phyloP scores from a whole-genome alignment of 2,329 filamentous ascomycete species.

The Cladosporium cucumerinum region DNA sequence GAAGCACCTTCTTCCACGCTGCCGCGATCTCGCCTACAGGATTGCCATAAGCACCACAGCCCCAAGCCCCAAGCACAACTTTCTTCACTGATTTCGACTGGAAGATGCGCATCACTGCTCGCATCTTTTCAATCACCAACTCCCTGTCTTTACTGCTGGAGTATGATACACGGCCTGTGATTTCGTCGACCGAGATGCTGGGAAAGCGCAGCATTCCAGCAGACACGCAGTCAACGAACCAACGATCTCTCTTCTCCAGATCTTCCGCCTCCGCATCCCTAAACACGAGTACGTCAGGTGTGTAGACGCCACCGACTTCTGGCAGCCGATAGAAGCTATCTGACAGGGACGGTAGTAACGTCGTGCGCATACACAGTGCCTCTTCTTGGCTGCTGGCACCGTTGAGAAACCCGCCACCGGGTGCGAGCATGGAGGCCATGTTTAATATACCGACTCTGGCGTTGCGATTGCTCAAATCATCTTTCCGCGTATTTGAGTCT shows the following conservation, averaged over 20 bases:
- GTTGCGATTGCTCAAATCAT: conserved; percentile 20
- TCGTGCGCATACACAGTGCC: conserved; percentile 56
- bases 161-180: conserved; percentile 32
- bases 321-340: conserved; percentile 58
- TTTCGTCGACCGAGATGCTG: conserved; percentile 38
- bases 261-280: conserved; percentile 38
- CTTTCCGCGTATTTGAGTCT: conserved; percentile 24
- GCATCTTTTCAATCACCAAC: conserved; percentile 51
- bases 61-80: conserved; percentile 60
- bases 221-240: conserved; percentile 55
- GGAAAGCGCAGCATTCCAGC: conserved; percentile 58
- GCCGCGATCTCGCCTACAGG: conserved; percentile 54
- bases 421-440: conserved; percentile 59
- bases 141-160: conserved; percentile 45
- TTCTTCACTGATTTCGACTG: conserved; percentile 41
- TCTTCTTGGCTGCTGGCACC: conserved; percentile 60
- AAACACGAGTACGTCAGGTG: conserved; percentile 57
- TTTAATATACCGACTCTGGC: conserved; percentile 53
- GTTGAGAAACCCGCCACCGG: conserved; percentile 58
- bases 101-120: conserved; percentile 51
- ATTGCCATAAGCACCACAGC: conserved; percentile 61
- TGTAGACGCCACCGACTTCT: conserved; percentile 53
- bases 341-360: conserved; percentile 54
- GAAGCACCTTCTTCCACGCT: conserved; percentile 47
- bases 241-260: conserved; percentile 46